Evolutionary conservation across 495 filamentous ascomycete species (phyloP), one percentile per base, ranked within the genome.

Genomic region (Trichocladium uniseriatum): DNA sequence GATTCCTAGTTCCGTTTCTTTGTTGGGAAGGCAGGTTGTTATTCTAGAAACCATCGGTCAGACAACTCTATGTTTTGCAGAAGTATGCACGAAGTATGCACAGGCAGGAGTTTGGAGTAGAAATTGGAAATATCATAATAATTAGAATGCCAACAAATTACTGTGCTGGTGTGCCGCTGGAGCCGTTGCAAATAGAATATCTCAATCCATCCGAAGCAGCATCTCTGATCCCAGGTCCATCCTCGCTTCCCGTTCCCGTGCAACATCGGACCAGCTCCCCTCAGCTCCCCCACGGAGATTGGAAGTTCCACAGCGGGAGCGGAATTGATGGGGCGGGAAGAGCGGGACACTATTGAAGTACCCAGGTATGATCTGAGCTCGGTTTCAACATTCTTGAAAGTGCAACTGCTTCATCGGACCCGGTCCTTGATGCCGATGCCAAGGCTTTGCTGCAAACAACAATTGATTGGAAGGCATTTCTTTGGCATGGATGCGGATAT

Each of bases 291-390:
- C 31, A 14, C 39, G 14, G n/a, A 15, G 21, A 18, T 28, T 50
- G 32, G 2, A 18, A 7, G 35, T 47, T 20, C 35, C 44, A 46
- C 43, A 38, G 34, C 43, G 43, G 44, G 44, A 31, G 44, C 35
- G 43, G 11, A 18, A 15, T 36, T 19, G 20, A 37, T 15, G 14
- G 18, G 29, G 28, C 28, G 15, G 18, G 15, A 45, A 45, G 15
- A 35, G 43, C 43, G 43, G 43, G 43, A 35, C 28, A 5, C 18
- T 16, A n/a, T n/a, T n/a, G n/a, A n/a, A n/a, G n/a, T n/a, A n/a
- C n/a, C n/a, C 47, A 8, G 21, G 31, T n/a, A 27, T 3, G 38
- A 50, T 47, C 22, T 10, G 22, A 38, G 44, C 44, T 38, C 9
- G 21, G 28, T 8, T n/a, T 38, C 38, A 45, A 32, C 32, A 32